A percentile compares a stretch with the other conserved stretches of the same genome.
phyloP scores from a whole-genome alignment of 805 yeast genomes.

The Candida sanyiensis region DNA sequence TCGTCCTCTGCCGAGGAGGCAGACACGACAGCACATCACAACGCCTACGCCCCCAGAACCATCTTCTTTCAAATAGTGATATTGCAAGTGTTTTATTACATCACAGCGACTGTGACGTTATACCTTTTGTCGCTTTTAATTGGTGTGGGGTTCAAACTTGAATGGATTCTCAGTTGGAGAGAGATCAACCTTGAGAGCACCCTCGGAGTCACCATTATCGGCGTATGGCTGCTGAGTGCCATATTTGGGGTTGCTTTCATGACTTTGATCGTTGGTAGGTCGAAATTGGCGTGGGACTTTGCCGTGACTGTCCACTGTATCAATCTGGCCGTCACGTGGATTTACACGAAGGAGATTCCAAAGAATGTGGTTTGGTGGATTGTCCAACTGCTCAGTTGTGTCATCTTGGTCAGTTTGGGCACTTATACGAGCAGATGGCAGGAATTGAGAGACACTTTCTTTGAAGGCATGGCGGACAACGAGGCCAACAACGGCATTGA shows the following conservation, averaged over 20 bases:
- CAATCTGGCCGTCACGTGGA: constrained; percentile 64
- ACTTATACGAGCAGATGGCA: constrained; percentile 91
- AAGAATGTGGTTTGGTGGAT: constrained; percentile 76
- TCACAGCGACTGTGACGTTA: constrained; percentile 63
- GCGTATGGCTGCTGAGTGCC: constrained; percentile 79
- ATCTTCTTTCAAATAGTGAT: constrained; percentile 68
- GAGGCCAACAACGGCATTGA: constrained; percentile 29
- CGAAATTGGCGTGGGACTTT: constrained; percentile 94
- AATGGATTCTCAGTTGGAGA: constrained; percentile 80
- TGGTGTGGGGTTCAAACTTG: constrained; percentile 63
- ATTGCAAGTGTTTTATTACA: constrained; percentile 73
- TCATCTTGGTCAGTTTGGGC: constrained; percentile 70
- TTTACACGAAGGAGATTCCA: constrained; percentile 65
- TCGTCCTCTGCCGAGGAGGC: background rate
- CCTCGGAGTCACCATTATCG: constrained; percentile 67
- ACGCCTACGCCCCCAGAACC: constrained; percentile 43
- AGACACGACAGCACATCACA: background rate
- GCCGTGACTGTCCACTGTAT: constrained; percentile 88
- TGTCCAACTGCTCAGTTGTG: constrained; percentile 62
- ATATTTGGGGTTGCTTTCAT: constrained; percentile 78
- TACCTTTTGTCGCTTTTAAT: constrained; percentile 58
- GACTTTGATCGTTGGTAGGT: constrained; percentile 83
- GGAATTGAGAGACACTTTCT: constrained; percentile 83
- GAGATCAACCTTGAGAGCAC: constrained; percentile 68
- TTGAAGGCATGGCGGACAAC: constrained; percentile 71